Conservation (phyloP, 139 green algal genomes). For the Pleodorina starrii region DNA sequence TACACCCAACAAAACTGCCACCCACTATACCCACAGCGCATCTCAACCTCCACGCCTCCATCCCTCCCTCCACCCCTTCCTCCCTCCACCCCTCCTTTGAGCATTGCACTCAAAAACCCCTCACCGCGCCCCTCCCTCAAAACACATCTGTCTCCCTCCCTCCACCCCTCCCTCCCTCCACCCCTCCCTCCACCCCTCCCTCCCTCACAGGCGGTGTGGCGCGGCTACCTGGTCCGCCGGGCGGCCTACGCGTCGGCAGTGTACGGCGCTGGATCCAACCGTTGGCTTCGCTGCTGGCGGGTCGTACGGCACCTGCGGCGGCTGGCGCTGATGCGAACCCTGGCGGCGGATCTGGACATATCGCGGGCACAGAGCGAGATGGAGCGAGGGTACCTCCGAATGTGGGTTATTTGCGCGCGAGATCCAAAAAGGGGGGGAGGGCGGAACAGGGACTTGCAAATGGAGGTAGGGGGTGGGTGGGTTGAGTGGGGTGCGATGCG, state of each 20-base stretch:
- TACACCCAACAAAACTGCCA: background rate
- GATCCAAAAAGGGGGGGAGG: background rate
- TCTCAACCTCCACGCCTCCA: background rate
- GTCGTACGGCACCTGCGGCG: slow-evolving; percentile 17
- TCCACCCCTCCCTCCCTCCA: background rate
- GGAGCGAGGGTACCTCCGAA: slow-evolving; percentile 15
- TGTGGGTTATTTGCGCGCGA: background rate
- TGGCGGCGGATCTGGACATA: slow-evolving; percentile 46
- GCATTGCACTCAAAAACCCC: background rate
- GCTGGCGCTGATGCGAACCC: slow-evolving; percentile 31
- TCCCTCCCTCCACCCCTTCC: background rate
- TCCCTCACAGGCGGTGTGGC: slow-evolving; percentile 25
- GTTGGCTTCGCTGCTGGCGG: background rate
- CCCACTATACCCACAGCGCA: background rate
- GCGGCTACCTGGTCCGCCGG: slow-evolving; percentile 10
- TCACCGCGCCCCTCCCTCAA: background rate
- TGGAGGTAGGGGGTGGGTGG: background rate
- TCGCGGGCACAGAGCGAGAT: slow-evolving; percentile 38
- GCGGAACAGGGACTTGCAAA: background rate
- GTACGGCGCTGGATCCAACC: background rate
- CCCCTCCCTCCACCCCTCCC: background rate
- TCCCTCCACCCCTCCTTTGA: background rate
- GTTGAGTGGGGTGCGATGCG: background rate
- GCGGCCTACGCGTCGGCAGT: background rate
- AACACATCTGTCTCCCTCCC: background rate